Evolutionary conservation across 1,284 basidiomycete genomes (phyloP), one percentile per base, ranked within the genome.

Genomic region (Ceratobasidium sp.): DNA sequence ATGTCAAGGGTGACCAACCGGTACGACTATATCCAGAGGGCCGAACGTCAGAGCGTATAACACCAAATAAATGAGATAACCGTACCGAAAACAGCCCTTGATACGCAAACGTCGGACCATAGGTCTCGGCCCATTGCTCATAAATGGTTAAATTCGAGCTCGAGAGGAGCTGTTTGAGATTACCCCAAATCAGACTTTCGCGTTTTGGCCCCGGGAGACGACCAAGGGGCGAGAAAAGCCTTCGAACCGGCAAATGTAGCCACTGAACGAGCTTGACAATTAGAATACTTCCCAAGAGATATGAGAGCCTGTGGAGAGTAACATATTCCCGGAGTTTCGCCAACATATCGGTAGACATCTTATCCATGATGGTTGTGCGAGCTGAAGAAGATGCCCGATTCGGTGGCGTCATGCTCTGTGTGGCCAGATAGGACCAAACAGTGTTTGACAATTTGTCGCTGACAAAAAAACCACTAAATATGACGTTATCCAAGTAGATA

Each of bases 61-160:
- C 6, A n/a, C 51, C 13, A 25, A 15, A 49, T 32, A 34, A 19
- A 2, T 7, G 15, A 49, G 29, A 11, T 6, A 54, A 43, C 34
- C 2, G 71, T 75, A n/a, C 57, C 44, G n/a, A 57, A 22, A 52
- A 66, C 0, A 81, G 57, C 9, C 66, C 74, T 7, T 67, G 46
- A 46, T 32, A 76, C 5, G 32, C 29, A 19, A 78, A 13, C 19
- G 54, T 67, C 22, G n/a, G 44, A n/a, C 77, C 77, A 65, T 76
- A 71, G 32, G 71, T 34, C 44, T 32, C 37, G 17, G 51, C 43
- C 74, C 77, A 76, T n/a, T 51, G 59, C 17, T 71, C 59, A 34
- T 88, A 85, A 32, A 87, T 78, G 0, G 83, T 83, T 1, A 37
- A 17, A 49, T 29, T 43, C n/a, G 66, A 13, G 56, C 2, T 29